Evolutionary conservation across 176 grass and related monocot genomes (phyloP).

Genomic region (Phoenix dactylifera): DNA sequence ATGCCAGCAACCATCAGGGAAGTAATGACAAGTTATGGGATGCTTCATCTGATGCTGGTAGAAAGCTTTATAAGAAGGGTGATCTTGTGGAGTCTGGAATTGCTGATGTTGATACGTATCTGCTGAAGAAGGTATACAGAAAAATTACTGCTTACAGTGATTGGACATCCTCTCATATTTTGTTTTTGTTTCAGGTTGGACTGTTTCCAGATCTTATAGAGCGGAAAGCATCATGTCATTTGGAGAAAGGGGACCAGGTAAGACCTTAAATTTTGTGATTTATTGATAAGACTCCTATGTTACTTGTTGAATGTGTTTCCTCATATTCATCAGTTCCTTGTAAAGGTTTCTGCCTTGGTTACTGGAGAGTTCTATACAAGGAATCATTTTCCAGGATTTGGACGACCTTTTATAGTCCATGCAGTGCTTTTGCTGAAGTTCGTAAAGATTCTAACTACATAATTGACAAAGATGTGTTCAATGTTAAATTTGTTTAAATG

Average conservation of each 20-base stretch:
- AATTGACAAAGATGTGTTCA: neutral
- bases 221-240: conserved; percentile 59
- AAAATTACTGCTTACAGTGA: conserved; percentile 17
- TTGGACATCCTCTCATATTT: conserved; percentile 25
- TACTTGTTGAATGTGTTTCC: neutral
- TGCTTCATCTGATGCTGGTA: conserved; percentile 57
- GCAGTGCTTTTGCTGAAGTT: conserved; percentile 78
- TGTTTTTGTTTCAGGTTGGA: conserved; percentile 67
- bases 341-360: conserved; percentile 84
- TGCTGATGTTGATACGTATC: conserved; percentile 66
- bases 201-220: conserved; percentile 91
- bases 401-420: conserved; percentile 76
- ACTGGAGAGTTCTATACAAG: conserved; percentile 90
- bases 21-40: conserved; percentile 47
- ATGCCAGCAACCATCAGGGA: conserved; percentile 24
- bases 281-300: neutral
- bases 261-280: conserved; percentile 11
- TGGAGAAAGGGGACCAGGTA: conserved; percentile 78
- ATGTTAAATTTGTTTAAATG: too few relatives aligned
- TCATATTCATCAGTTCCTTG: conserved; percentile 6
- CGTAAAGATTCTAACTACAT: conserved; percentile 1
- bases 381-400: conserved; percentile 95
- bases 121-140: conserved; percentile 68
- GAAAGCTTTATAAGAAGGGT: conserved; percentile 66
- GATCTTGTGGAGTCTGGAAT: conserved; percentile 47